A percentile compares a stretch with the other conserved stretches of the same genome.
These are phyloP conservation scores for Fusarium sp. DNA, from an alignment of 2,329 filamentous ascomycete genomes.

Conservation along the genomic window DNA sequence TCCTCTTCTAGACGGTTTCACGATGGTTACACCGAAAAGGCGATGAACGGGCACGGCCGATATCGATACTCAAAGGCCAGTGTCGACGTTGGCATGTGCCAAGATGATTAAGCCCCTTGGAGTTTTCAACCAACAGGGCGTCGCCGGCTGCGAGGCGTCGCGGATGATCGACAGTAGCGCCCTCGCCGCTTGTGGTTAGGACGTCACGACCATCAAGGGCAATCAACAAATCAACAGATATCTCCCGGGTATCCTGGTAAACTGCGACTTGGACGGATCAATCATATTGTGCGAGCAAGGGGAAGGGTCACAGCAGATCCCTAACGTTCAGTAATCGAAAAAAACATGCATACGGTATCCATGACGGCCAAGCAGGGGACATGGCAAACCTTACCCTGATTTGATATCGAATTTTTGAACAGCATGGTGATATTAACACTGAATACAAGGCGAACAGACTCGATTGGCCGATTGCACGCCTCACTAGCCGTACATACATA, in stretches of 20 bases:
- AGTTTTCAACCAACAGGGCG: slow-evolving; percentile 20
- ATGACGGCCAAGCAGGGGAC: slow-evolving; percentile 11
- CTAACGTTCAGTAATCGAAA: slow-evolving; percentile 33
- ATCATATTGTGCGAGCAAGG: slow-evolving; percentile 14
- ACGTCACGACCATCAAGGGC: slow-evolving; percentile 9
- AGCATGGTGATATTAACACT: not conserved
- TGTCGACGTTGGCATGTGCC: slow-evolving; percentile 32
- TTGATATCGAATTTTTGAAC: slow-evolving; percentile 12
- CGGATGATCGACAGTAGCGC: slow-evolving; percentile 48
- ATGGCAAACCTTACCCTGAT: slow-evolving; percentile 9
- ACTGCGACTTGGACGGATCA: slow-evolving; percentile 12
- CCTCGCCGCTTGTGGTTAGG: slow-evolving; percentile 34
- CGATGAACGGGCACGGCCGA: slow-evolving; percentile 6
- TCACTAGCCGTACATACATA: not conserved
- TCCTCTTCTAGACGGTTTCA: slow-evolving; percentile 6
- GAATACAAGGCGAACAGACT: too few relatives aligned
- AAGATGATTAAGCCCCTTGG: slow-evolving; percentile 23
- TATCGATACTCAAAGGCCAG: not conserved
- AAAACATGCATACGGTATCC: not conserved
- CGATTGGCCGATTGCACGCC: slow-evolving; percentile 15
- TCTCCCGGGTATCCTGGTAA: slow-evolving; percentile 8
- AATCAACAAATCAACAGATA: not conserved
- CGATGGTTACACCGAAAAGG: slow-evolving; percentile 2
- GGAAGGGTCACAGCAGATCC: slow-evolving; percentile 11
- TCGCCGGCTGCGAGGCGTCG: slow-evolving; percentile 32